Evolutionary conservation across 495 filamentous ascomycete species (phyloP).

Genomic region (Aspergillus campestris): DNA sequence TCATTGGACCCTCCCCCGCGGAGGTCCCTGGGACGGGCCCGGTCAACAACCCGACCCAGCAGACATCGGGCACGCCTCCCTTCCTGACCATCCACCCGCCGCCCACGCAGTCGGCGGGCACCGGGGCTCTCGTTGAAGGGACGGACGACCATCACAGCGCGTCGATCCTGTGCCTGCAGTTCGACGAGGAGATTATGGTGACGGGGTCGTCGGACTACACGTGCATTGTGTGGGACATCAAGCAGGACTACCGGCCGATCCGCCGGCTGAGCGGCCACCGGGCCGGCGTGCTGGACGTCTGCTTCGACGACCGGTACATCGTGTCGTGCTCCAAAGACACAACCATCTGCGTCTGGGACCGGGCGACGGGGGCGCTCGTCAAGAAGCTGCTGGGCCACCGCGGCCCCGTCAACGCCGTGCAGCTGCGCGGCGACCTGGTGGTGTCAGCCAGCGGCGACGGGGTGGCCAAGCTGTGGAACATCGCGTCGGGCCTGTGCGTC

Average conservation of each 20-base stretch:
- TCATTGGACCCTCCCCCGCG: conserved; percentile 53
- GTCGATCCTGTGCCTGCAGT: conserved; percentile 90
- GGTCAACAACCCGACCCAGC: conserved; percentile 29
- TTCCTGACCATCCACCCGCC: conserved; percentile 40
- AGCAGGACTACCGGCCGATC: conserved; percentile 65
- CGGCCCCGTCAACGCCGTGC: conserved; percentile 92
- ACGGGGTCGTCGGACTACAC: conserved; percentile 89
- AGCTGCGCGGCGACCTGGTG: conserved; percentile 82
- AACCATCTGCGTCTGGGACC: conserved; percentile 88
- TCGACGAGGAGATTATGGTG: conserved; percentile 84
- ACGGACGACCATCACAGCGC: conserved; percentile 59
- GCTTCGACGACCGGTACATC: conserved; percentile 84
- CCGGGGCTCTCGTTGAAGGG: conserved; percentile 21
- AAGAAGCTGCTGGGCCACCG: conserved; percentile 72
- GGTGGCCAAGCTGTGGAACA: conserved; percentile 87
- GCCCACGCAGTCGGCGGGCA: conserved; percentile 22
- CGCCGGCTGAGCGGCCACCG: conserved; percentile 66
- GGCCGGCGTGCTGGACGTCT: conserved; percentile 85
- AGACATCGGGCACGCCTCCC: conserved; percentile 33
- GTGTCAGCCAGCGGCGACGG: conserved; percentile 92
- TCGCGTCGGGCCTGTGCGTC: conserved; percentile 72
- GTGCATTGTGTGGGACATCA: conserved; percentile 86
- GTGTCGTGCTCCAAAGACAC: conserved; percentile 94
- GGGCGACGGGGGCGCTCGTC: conserved; percentile 60
- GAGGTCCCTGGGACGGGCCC: conserved; percentile 21